Base-by-base conservation (phyloP, 352 stramenopile species). In the Pythium rhizo-oryzae region DNA sequence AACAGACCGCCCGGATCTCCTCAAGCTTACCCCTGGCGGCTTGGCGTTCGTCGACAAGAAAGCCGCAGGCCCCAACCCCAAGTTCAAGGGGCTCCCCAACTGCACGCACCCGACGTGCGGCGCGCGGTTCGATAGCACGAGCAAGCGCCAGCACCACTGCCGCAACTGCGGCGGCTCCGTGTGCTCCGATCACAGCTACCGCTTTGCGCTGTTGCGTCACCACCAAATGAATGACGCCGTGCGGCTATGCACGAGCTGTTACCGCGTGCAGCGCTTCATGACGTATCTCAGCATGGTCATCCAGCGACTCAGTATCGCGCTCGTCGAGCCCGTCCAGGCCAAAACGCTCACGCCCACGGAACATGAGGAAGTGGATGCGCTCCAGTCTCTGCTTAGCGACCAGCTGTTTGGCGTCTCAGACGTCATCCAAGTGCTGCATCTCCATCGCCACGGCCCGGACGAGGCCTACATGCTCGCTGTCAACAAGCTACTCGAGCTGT, bases 121-220 rank as follows among this genome's bases (percentile, higher is more conserved):
- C n/a, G 76, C 86, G 50, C 82, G 82, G 24, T 93, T 94, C 56
- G 87, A 94, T 59, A 88, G 76, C 4, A 68, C 68, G 7, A 75
- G 78, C 41, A 92, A 91, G 74, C 81, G 87, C 23, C 87, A 94
- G 69, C 87, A 94, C 58, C 84, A 94, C 71, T 94, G 87, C 44
- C 85, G 84, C 11, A 94, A 92, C 70, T 94, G 87, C 44, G 87
- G 87, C 13, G 83, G 83, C 21, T 89, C 84, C 0, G 79, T 93
- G 19, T 94, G 87, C 64, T 93, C 87, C 11, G 84, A 93, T 67
- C 87, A 94, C 69, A 94, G 87, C 70, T 84, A 78, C 23, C 79
- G 80, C 16, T 94, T 91, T 30, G 79, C 84, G 12, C 66, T 87
- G 60, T 67, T 94, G 63, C 76, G 75, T 1, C 84, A 94, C 63